A percentile compares a stretch with the other conserved stretches of the same genome.
phyloP scores from a whole-genome alignment of 768 basidiomycete genomes.

The Lyophyllum atratum region DNA sequence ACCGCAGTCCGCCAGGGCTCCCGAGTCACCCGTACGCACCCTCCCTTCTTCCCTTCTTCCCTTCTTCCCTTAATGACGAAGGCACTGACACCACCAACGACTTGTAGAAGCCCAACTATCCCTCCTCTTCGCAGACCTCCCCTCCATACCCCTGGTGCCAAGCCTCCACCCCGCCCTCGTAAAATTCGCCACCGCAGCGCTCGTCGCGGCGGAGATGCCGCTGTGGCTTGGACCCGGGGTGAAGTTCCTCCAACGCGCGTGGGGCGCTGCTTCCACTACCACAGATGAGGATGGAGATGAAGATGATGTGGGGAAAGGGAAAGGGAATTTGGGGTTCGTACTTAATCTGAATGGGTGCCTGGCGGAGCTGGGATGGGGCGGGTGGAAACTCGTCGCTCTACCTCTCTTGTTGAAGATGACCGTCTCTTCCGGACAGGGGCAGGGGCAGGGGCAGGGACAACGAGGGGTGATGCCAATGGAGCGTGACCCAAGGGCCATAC shows the following conservation, averaged over 20 bases:
- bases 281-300: too few relatives aligned
- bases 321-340: conserved; percentile 37
- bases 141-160: conserved; percentile 28
- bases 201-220: conserved; percentile 45
- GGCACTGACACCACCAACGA: neutral
- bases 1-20: conserved; percentile 73
- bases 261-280: conserved; percentile 29
- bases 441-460: too few relatives aligned
- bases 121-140: conserved; percentile 32
- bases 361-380: conserved; percentile 69
- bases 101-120: conserved; percentile 36
- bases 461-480: conserved; percentile 46
- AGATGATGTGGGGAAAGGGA: too few relatives aligned
- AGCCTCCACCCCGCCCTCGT: conserved; percentile 34
- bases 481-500: conserved; percentile 37
- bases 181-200: conserved; percentile 39
- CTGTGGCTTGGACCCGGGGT: conserved; percentile 57
- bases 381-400: conserved; percentile 71
- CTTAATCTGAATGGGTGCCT: conserved; percentile 60
- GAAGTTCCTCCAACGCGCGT: conserved; percentile 54
- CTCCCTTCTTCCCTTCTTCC: neutral
- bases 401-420: conserved; percentile 59
- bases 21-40: conserved; percentile 56
- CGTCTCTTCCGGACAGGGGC: too few relatives aligned
- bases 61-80: neutral